Conservation (phyloP, 495 filamentous ascomycete species). For the Neurospora sp. region DNA sequence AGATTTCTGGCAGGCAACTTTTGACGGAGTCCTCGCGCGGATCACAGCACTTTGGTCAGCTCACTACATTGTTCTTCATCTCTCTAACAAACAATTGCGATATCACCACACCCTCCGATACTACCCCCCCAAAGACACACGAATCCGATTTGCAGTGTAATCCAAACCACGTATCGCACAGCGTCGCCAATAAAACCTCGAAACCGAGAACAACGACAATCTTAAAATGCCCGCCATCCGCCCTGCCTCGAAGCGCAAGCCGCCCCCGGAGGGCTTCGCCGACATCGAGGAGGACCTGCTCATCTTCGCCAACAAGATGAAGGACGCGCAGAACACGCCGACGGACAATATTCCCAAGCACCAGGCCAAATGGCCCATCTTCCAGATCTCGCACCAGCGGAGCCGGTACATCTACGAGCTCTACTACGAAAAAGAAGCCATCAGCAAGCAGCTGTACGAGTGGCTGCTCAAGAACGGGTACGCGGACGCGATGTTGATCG, state of each 20-base stretch:
- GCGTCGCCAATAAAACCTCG: neutral
- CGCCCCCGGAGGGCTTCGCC: slow-evolving; percentile 89
- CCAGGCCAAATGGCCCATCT: slow-evolving; percentile 91
- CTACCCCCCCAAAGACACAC: no score
- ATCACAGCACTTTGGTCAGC: neutral
- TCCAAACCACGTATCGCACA: neutral
- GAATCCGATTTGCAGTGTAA: no score
- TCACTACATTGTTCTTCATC: neutral
- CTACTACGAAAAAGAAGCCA: slow-evolving; percentile 96
- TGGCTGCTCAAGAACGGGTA: slow-evolving; percentile 96
- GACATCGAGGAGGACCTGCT: slow-evolving; percentile 95
- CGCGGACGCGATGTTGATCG: slow-evolving; percentile 87
- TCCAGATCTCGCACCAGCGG: slow-evolving; percentile 95
- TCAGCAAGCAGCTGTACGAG: slow-evolving; percentile 83
- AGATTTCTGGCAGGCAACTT: neutral
- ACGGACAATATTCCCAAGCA: slow-evolving; percentile 51
- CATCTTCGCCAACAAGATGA: slow-evolving; percentile 97
- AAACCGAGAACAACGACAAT: slow-evolving; percentile 14
- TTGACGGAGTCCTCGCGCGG: neutral
- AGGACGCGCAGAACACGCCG: slow-evolving; percentile 78
- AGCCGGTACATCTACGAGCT: slow-evolving; percentile 90
- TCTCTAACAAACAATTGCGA: neutral
- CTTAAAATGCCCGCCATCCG: slow-evolving; percentile 74
- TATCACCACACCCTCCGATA: neutral
- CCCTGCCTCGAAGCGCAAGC: slow-evolving; percentile 66